phyloP scores from a whole-genome alignment of 2,329 filamentous ascomycete genomes.

The Leptodontidium sp. region DNA sequence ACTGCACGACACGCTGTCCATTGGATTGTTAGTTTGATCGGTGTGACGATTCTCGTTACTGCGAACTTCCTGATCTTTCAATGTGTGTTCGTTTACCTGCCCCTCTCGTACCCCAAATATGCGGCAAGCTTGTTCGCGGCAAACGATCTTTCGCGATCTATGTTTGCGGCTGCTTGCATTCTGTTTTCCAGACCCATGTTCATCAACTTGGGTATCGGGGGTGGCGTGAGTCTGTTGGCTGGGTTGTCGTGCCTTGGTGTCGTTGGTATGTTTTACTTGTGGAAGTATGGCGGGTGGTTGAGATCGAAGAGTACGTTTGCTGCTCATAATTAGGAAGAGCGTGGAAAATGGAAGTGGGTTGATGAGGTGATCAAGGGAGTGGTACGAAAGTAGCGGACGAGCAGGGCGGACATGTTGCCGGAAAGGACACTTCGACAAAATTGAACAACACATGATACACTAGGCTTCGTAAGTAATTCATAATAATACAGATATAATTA shows the following conservation, averaged over 20 bases:
- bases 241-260: conserved; percentile 29
- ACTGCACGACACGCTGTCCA: conserved; percentile 57
- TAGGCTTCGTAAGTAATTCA: too few species aligned
- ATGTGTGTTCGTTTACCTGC: conserved; percentile 65
- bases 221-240: conserved; percentile 63
- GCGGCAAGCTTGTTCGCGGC: conserved; percentile 66
- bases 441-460: too few species aligned
- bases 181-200: conserved; percentile 68
- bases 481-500: too few species aligned
- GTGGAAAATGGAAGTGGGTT: too few species aligned
- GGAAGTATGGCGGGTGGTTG: conserved; percentile 26
- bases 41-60: conserved; percentile 58
- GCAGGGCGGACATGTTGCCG: too few species aligned
- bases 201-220: conserved; percentile 64
- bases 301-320: conserved; percentile 28
- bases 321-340: background rate
- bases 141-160: conserved; percentile 65
- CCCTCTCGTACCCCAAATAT: conserved; percentile 60
- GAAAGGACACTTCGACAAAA: too few species aligned
- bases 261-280: conserved; percentile 31
- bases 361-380: too few species aligned
- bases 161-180: conserved; percentile 66
- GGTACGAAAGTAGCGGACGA: too few species aligned
- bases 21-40: conserved; percentile 63
- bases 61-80: conserved; percentile 62